Base-by-base conservation (phyloP, 2,329 filamentous ascomycete species). In the Pseudogymnoascus sp. region DNA sequence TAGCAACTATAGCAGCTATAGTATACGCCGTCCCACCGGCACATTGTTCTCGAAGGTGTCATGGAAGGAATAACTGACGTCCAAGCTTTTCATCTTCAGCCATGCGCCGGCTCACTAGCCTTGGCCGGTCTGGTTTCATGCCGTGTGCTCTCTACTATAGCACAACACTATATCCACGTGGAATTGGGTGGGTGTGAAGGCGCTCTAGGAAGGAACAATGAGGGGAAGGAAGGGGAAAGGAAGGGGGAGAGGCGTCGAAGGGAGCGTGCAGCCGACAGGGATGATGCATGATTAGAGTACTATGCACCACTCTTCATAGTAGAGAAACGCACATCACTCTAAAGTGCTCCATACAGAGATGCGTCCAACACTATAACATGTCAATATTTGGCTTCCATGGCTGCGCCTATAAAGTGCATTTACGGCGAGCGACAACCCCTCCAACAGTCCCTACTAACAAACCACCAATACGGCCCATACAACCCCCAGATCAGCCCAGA, bases 41-140 rank as follows among this genome's bases (percentile, higher is more conserved):
- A 54, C 31, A 54, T 54, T 54, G 48, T 54, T 54, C 48, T 54
- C 48, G 48, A 54, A 54, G 48, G 48, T 54, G 48, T 31, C 48
- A 54, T 54, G 48, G 48, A 54, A 54, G 48, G 48, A 54, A 54
- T 28, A 31, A 4, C 25, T 16, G n/a, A 19, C 25, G 48, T 31
- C 48, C 48, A 54, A 54, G 48, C 48, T 54, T 54, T 54, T 6
- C 4, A 10, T 14, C 48, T 51, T 31, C 48, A 54, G 23, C 48
- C 25, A 54, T 31, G n/a, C 48, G 48, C 48, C 28, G 28, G 28
- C n/a, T 54, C 23, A 4, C 6, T 54, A 31, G 23, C 5, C 25
- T 54, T 54, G 48, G 48, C 48, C 48, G 48, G 14, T 25, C 25
- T 54, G 48, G 48, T 54, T 54, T 54, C 48, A 54, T 54, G 7